Base-by-base conservation (phyloP, 2,329 filamentous ascomycete species). In the Arthrobotrys pseudoclavata region DNA sequence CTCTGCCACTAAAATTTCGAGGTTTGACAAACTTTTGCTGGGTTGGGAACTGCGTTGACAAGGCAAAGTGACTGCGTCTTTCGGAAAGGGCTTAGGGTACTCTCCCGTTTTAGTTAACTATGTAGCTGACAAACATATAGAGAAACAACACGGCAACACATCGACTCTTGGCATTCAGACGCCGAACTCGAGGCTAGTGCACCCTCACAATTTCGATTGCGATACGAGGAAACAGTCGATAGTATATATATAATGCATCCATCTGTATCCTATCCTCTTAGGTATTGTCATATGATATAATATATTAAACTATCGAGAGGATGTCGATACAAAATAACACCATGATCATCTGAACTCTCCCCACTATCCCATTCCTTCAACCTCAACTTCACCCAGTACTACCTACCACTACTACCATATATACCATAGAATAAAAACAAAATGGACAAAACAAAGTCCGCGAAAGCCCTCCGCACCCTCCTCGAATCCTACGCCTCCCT, bases 31-130 rank as follows among this genome's bases (percentile, higher is more conserved):
- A 48, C 29, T 34, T 40, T 55, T 61, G 42, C 53, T 47, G 15
- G 20, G 47, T 22, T 50, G n/a, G 47, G 47, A 52, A 24, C 42
- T 42, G 61, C 24, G 60, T 26, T 29, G 37, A 5, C 13, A 2
- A 40, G 60, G 7, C 22, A 34, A 29, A 52, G 74, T 77, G 74
- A 77, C 74, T 77, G 74, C 20, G 34, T 24, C 37, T 77, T 71
- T 63, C 47, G 15, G 48, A 77, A 52, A 13, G 12, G 67, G 74
- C 29, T 34, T 76, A 63, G 71, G 45, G 31, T 47, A 34, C 47
- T 29, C 31, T 12, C 22, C 45, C 40, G 15, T 3, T 31, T 48
- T 63, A 1, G 60, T 40, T n/a, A 40, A 18, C 40, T 53, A 3
- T 66, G 1, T n/a, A 3, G 1, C 0, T n/a, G 62, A 24, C 62